Percentiles rank a stretch among this genome's conserved stretches.
phyloP scores from a whole-genome alignment of 202 grass and related monocot genomes.

The Schoenoplectus tabernaemontani region DNA sequence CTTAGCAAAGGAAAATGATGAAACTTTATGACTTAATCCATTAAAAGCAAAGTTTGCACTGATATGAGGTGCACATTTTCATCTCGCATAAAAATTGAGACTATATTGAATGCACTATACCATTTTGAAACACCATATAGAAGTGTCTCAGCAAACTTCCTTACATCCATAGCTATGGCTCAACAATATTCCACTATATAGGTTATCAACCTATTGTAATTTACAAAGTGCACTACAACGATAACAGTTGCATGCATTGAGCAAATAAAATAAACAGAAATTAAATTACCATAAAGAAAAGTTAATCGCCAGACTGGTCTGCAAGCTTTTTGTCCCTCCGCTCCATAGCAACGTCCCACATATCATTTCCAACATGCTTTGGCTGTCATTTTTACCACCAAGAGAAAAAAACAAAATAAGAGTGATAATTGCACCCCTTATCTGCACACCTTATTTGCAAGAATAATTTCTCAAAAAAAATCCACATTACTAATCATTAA shows the following conservation, averaged over 20 bases:
- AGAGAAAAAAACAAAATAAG: neutral
- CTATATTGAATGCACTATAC: no score
- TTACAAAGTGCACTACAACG: neutral
- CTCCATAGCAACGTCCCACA: conserved; percentile 96
- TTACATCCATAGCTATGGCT: neutral
- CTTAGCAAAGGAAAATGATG: neutral
- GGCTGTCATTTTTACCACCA: conserved; percentile 62
- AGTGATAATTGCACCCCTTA: no score
- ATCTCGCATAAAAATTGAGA: no score
- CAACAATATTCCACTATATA: neutral
- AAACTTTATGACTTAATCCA: neutral
- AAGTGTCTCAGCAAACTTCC: no score
- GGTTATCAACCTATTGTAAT: neutral
- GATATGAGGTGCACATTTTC: neutral
- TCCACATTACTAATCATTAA: no score
- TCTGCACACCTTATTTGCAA: no score
- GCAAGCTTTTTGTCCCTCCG: conserved; percentile 88
- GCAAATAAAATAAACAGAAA: neutral
- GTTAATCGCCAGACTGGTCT: conserved; percentile 31
- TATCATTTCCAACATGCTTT: conserved; percentile 91
- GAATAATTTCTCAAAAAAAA: no score
- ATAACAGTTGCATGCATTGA: neutral
- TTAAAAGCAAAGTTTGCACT: neutral
- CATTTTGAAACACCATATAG: no score
- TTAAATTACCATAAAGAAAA: conserved; percentile 18